These are phyloP conservation scores for Deinandra increscens DNA, from an alignment of 129 eudicot genomes.

Conservation along the genomic window DNA sequence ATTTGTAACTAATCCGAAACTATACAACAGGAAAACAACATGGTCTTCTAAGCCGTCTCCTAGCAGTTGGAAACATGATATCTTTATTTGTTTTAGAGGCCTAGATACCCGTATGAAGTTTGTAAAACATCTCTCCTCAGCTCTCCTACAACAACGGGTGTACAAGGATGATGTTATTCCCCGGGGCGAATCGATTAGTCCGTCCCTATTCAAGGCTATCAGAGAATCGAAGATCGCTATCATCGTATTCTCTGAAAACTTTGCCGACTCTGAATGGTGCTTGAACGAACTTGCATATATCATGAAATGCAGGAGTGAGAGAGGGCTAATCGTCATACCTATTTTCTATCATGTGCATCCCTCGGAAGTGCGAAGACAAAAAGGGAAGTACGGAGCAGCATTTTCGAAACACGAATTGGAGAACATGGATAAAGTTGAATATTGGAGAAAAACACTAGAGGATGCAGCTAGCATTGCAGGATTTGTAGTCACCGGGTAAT, in stretches of 20 bases:
- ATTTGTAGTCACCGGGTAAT: too few species aligned
- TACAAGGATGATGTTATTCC: conserved; percentile 8
- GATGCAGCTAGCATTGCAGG: neutral
- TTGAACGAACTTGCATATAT: conserved; percentile 13
- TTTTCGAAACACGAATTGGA: neutral
- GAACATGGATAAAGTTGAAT: neutral
- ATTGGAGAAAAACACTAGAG: conserved; percentile 6
- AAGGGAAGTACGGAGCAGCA: neutral
- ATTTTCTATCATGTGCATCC: conserved; percentile 15
- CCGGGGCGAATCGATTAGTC: neutral
- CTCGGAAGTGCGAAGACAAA: neutral
- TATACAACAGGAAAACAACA: too few species aligned
- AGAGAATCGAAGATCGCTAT: neutral
- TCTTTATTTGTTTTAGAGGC: conserved; percentile 4
- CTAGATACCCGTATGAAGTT: neutral
- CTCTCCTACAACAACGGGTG: too few species aligned
- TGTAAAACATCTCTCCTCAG: neutral
- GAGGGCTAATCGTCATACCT: conserved; percentile 10
- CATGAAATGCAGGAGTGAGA: neutral
- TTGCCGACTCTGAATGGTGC: conserved; percentile 13
- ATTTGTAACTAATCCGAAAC: too few species aligned
- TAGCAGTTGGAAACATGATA: too few species aligned
- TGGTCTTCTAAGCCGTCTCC: too few species aligned
- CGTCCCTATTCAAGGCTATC: conserved; percentile 1
- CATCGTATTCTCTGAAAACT: conserved; percentile 8